Evolutionary conservation across 2,329 filamentous ascomycete genomes (phyloP), one percentile per base, ranked within the genome.

Genomic region (Fusarium pseudonygamai): DNA sequence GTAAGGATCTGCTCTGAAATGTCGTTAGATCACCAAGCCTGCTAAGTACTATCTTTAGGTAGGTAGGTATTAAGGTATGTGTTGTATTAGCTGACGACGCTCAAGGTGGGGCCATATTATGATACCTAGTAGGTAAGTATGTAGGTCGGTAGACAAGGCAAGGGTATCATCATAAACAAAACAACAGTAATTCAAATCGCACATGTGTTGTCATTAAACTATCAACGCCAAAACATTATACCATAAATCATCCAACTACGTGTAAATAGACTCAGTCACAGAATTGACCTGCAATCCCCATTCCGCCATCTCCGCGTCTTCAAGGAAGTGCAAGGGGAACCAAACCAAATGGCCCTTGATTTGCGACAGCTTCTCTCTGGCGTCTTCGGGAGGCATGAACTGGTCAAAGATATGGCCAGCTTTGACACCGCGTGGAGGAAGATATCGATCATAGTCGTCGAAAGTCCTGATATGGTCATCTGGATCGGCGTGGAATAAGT

Each of bases 281-380:
- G 89, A 84, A 81, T 98, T 98, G 45, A 98, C 90, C 82, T 95
- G 92, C 82, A 98, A 79, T 0, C 96, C 95, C 78, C 89, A 90
- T 84, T 98, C 95, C 0, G 95, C 95, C 95, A 98, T 97, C 77
- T 93, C 88, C 0, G 92, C 94, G 72, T 97, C 91, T 77, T 89
- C 87, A 79, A 98, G 82, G 80, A 97, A 98, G 50, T 95, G 90
- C 78, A 98, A 82, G n/a, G 95, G 95, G 91, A 97, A 96, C 93
- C 94, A 97, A 12, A 98, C 96, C 45, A 98, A 82, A 84, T 98
- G 96, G 0, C 96, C 96, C 83, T 91, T 92, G 75, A 98, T 90
- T 78, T 92, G 87, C 77, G 94, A 91, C 56, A 98, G 85, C 81
- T 96, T 94, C 73, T 87, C 81, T 22, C 93, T 88, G 12, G 96